Base-by-base conservation (phyloP, 1,284 basidiomycete species). In the Phellopilus nigrolimitatus region DNA sequence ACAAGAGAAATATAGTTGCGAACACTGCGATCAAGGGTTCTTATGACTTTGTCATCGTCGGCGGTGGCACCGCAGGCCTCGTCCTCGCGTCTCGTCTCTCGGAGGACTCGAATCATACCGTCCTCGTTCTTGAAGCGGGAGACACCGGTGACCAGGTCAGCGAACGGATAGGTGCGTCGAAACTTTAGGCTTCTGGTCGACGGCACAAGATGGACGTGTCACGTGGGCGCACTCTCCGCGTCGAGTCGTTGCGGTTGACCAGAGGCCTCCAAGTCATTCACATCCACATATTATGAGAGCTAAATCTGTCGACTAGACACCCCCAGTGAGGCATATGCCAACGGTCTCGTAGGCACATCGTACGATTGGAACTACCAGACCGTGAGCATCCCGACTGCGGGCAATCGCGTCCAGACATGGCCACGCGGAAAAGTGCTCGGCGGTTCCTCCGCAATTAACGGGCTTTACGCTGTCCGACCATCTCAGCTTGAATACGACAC, bases 61-160 rank as follows among this genome's bases (percentile, higher is more conserved):
- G 80, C 30, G 88, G 87, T 28, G 88, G 88, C 37, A 75, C 83
- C 3, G 85, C 84, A 3, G 89, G 88, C 25, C 74, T 91, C 19
- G 82, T 82, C 5, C 64, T 91, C 24, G 89, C 87, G 0, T 69
- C 77, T 12, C 76, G 87, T 22, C 72, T 92, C n/a, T 76, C 83
- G 0, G 87, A 86, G 56, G 80, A 86, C 69, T 64, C 72, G 0
- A 79, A 78, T 58, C 72, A 71, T n/a, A 83, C 82, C 1, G 83
- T 91, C 7, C 74, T 85, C 30, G 83, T 88, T 37, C 72, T 89
- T 49, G 86, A 90, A 63, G 84, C 85, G 3, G 86, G 87, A 13
- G 72, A 73, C 37, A 73, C 78, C 30, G 84, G 84, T 1, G 69
- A 74, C 41, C 72, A 72, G 2, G 74, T 76, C 12, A 59, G 61